These are phyloP conservation scores for Suhomyces yuchorum DNA, from an alignment of 1,139 yeast species.

Conservation along the genomic window DNA sequence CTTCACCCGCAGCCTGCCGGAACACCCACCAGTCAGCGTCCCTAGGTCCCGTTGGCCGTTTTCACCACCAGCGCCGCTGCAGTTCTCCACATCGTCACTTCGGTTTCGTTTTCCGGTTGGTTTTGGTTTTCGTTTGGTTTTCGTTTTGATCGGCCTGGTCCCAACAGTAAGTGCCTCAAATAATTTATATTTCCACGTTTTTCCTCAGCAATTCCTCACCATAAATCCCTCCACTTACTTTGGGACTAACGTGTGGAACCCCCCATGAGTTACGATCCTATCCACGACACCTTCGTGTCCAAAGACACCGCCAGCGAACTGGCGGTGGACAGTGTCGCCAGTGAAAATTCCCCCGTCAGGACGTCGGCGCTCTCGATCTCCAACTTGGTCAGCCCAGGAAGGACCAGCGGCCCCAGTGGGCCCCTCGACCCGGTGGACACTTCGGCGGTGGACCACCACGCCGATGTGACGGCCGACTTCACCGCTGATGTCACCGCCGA, in stretches of 20 bases:
- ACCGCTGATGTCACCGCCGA: neutral
- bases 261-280: slow-evolving; percentile 25
- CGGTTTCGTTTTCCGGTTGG: neutral
- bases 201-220: slow-evolving; percentile 6
- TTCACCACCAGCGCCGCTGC: neutral
- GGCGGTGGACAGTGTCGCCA: neutral
- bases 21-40: too few relatives aligned
- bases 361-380: slow-evolving; percentile 19
- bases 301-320: slow-evolving; percentile 10
- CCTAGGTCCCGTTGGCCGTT: neutral
- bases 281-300: slow-evolving; percentile 22
- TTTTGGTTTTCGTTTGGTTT: too few relatives aligned
- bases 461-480: neutral
- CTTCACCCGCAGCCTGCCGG: too few relatives aligned
- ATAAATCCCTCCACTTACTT: neutral
- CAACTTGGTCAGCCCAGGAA: slow-evolving; percentile 16
- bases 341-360: slow-evolving; percentile 3
- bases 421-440: neutral
- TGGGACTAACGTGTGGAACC: neutral
- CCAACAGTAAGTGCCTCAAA: slow-evolving; percentile 11
- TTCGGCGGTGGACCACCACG: neutral
- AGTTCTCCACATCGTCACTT: slow-evolving; percentile 5
- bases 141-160: slow-evolving; percentile 9
- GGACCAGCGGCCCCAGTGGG: neutral
- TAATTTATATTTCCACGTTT: slow-evolving; percentile 9